Base-by-base conservation (phyloP, 1,139 yeast species). In the Scheffersomyces parashehatae region DNA sequence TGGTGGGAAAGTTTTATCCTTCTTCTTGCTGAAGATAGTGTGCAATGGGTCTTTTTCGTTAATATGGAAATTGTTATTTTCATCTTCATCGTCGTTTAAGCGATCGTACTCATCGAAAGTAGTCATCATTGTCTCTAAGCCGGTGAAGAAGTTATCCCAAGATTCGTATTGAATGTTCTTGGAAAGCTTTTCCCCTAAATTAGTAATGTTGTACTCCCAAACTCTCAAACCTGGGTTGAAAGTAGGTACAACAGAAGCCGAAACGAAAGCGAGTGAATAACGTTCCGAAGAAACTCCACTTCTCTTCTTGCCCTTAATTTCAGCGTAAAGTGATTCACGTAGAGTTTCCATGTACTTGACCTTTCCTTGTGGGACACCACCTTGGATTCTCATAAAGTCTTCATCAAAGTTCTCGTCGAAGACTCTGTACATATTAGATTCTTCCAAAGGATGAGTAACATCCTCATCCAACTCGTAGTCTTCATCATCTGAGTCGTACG, bases 201-300 rank as follows among this genome's bases (percentile, higher is more conserved):
- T 84, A 0, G 88, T 78, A 38, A 79, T 77, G 58, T 88, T 88
- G 59, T 88, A 88, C 59, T 88, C 96, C 93, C 95, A 88, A 1
- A 88, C 83, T 49, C 96, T 70, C 45, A 88, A 60, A 2, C 91
- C 88, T 3, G 96, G 91, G 53, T 86, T 86, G 64, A 83, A 88
- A 0, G 95, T 88, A 2, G 96, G 96, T 5, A 88, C 80, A n/a
- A 88, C 81, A 47, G 91, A 84, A 0, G 91, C 83, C 3, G 83
- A 75, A 15, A 88, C 82, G 56, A 83, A 86, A 0, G 85, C 83
- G 43, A 88, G 70, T 1, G 88, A 73, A 56, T 86, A 88, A 38
- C 91, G 68, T 51, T 84, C 86, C 26, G 74, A 71, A 38, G 61
- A 45, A 1, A 55, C 51, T 11, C 88, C 83, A 16, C 77, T 59